Conservation (phyloP, 176 grass and related monocot genomes). For the Typha latifolia region DNA sequence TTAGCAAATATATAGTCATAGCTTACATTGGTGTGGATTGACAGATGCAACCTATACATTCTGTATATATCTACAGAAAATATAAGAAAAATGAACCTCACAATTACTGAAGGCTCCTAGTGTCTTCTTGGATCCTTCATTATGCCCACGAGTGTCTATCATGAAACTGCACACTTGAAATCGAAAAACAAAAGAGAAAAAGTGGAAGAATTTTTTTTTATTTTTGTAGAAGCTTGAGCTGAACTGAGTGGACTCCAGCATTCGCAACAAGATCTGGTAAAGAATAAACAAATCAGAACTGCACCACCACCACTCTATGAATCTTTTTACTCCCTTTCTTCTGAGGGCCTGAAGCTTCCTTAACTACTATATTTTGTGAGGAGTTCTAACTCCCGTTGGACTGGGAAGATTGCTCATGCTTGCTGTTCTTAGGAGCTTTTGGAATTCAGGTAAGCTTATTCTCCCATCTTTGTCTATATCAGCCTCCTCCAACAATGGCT, state of each 20-base stretch:
- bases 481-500: constrained; percentile 73
- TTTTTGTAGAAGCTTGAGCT: too few relatives aligned
- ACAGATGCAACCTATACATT: constrained; percentile 16
- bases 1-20: too few relatives aligned
- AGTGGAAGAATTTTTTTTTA: too few relatives aligned
- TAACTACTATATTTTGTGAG: constrained; percentile 7
- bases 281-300: too few relatives aligned
- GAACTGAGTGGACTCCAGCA: too few relatives aligned
- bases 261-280: too few relatives aligned
- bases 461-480: constrained; percentile 84
- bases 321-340: constrained; percentile 1
- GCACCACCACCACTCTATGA: too few relatives aligned
- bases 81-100: constrained; percentile 6
- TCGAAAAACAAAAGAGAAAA: constrained; percentile 14
- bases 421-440: constrained; percentile 68
- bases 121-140: too few relatives aligned
- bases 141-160: too few relatives aligned
- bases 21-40: background rate
- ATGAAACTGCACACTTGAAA: constrained; percentile 9
- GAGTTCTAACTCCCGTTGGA: constrained; percentile 38
- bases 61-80: constrained; percentile 5
- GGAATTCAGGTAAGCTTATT: constrained; percentile 83
- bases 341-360: background rate
- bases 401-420: constrained; percentile 91
- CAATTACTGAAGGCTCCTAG: constrained; percentile 4